Evolutionary conservation across 805 yeast species (phyloP).

Genomic region (Isabelozyma heimii): DNA sequence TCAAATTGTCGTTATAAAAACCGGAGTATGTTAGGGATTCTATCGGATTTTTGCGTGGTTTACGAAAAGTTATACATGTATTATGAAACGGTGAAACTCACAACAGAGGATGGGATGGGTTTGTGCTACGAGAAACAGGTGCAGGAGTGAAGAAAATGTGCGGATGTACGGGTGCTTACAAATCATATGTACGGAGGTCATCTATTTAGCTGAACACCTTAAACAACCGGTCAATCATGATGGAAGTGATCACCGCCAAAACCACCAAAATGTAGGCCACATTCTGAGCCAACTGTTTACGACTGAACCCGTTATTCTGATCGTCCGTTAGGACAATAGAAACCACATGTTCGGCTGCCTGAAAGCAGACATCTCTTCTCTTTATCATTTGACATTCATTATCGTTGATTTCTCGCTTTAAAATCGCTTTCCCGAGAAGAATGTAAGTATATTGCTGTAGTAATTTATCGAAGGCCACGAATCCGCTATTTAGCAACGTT

Average conservation of each 20-base stretch:
- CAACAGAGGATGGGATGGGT: not conserved
- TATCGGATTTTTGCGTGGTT: not conserved
- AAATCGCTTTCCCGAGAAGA: conserved; percentile 38
- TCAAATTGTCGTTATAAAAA: not conserved
- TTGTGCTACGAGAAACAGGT: not conserved
- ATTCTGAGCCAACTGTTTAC: conserved; percentile 22
- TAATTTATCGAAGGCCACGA: conserved; percentile 30
- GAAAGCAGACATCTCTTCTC: conserved; percentile 37
- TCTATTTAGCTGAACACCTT: conserved; percentile 10
- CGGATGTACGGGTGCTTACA: not conserved
- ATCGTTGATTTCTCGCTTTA: conserved; percentile 28
- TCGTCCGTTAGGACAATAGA: conserved; percentile 40
- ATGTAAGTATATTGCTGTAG: conserved; percentile 35
- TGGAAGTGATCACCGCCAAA: conserved; percentile 18
- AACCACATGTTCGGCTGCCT: conserved; percentile 42
- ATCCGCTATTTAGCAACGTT: conserved; percentile 24
- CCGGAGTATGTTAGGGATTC: not conserved
- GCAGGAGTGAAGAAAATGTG: not conserved
- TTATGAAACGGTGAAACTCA: not conserved
- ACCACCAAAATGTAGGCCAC: conserved; percentile 19
- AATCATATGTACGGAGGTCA: not conserved
- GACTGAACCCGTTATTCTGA: conserved; percentile 17
- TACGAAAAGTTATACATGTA: not conserved
- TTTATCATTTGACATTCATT: conserved; percentile 31
- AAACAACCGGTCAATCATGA: conserved; percentile 27